Evolutionary conservation across 306 rosid genomes (phyloP).

Genomic region (Betula pendula): DNA sequence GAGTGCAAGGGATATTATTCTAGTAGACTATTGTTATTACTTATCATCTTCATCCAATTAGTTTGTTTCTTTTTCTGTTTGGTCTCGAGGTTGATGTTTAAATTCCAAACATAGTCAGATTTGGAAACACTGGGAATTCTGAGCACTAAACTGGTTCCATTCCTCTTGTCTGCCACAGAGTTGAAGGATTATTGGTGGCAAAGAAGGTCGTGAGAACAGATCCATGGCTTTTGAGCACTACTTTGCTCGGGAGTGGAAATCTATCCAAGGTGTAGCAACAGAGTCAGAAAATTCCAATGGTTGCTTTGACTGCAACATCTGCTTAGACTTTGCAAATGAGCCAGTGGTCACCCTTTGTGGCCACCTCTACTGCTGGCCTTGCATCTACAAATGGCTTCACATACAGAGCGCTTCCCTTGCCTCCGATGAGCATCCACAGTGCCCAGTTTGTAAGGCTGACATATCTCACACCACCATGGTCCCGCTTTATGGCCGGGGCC

Average conservation of each 20-base stretch:
- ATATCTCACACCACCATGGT: conserved; percentile 78
- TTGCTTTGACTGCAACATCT: conserved; percentile 88
- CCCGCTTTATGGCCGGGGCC: conserved; percentile 83
- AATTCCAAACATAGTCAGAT: not conserved
- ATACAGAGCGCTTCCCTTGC: conserved; percentile 76
- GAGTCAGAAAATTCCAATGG: conserved; percentile 49
- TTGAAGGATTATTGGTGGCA: conserved; percentile 17
- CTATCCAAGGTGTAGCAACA: conserved; percentile 35
- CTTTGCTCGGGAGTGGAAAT: conserved; percentile 53
- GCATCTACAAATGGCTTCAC: conserved; percentile 90
- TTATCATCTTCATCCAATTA: not conserved
- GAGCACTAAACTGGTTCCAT: conserved; percentile 29
- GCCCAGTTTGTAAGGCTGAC: conserved; percentile 92
- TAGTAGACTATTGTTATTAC: not conserved
- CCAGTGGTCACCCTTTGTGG: conserved; percentile 95
- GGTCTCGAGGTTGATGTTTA: too few species aligned
- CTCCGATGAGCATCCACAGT: conserved; percentile 74
- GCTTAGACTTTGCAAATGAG: conserved; percentile 74
- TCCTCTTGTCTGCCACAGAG: conserved; percentile 35
- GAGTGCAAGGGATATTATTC: too few species aligned
- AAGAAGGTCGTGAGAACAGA: conserved; percentile 18
- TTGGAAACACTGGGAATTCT: conserved; percentile 2
- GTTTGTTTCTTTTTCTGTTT: not conserved
- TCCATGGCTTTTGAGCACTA: conserved; percentile 65
- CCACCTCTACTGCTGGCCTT: conserved; percentile 96